Evolutionary conservation across 1,284 basidiomycete genomes (phyloP), one percentile per base, ranked within the genome.

Genomic region (Stygiomarasmius scandens): DNA sequence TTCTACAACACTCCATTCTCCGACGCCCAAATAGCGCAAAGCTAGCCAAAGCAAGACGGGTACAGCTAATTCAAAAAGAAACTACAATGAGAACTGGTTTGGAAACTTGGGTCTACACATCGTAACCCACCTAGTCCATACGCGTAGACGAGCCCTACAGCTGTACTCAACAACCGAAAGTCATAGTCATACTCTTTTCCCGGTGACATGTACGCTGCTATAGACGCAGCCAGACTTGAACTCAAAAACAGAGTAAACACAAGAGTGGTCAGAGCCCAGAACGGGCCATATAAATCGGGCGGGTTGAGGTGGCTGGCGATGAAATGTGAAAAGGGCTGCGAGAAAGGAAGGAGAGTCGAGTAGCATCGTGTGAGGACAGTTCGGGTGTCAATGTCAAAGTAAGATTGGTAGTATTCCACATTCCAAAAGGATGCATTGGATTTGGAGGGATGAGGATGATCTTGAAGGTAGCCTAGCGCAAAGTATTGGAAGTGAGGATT

Each of bases 251-350:
- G 85, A 1, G 88, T 81, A 68, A 97, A 93, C 51, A 96, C 90
- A 62, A 97, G 84, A 1, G 95, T 96, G 0, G 94, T 95, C 49
- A 96, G 82, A 0, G 94, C 92, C 95, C 95, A 98, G 77, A 98
- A 97, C 0, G 95, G 94, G 1, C 95, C 95, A 63, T 93, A 93
- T 45, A 93, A 82, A 66, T 93, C 90, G 20, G 82, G 76, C 20
- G 90, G 86, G 46, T 84, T 83, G 51, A 90, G 81, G 61, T 87
- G 81, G 22, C 75, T 78, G 12, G 85, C 78, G 52, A 84, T 78
- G 71, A 85, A 92, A 47, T 77, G 74, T 4, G 78, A 71, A 19
- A 79, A 80, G 49, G 77, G 77, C 6, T 41, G 38, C 38, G 38
- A 41, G n/a, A 41, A 41, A n/a, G 90, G 91, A 20, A 89, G 79